Conservation (phyloP, 768 basidiomycete genomes). For the Lentinus brumalis region DNA sequence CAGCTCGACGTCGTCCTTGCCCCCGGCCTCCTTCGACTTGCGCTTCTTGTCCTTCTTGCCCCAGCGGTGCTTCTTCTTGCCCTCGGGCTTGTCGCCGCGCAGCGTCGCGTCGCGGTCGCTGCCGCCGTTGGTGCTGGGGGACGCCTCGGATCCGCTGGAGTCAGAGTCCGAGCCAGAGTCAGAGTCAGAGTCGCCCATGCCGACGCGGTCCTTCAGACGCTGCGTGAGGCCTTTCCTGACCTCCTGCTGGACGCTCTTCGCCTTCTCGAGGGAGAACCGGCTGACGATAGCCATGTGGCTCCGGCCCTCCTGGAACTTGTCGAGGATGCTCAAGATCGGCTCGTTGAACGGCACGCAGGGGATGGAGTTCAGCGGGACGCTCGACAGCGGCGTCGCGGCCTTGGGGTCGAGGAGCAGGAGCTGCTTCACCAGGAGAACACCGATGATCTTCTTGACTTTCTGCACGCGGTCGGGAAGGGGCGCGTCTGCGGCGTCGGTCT, state of each 20-base stretch:
- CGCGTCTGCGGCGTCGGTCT: not conserved
- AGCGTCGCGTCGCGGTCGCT: constrained; percentile 28
- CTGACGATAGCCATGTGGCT: constrained; percentile 89
- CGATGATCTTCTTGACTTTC: constrained; percentile 76
- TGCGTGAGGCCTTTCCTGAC: constrained; percentile 77
- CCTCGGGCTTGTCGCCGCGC: constrained; percentile 14
- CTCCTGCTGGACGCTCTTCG: constrained; percentile 72
- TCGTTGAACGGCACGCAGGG: constrained; percentile 82
- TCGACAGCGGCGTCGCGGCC: constrained; percentile 76
- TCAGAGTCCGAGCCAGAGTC: constrained; percentile 41
- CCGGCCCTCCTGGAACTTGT: constrained; percentile 83
- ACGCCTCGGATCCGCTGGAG: constrained; percentile 31
- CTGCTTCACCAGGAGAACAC: constrained; percentile 81
- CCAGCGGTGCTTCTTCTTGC: constrained; percentile 25
- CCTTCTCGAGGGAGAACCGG: constrained; percentile 72
- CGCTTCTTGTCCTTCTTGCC: constrained; percentile 14
- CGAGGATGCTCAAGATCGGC: constrained; percentile 77
- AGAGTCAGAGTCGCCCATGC: constrained; percentile 56
- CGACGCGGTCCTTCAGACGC: constrained; percentile 70
- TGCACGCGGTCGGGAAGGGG: constrained; percentile 22
- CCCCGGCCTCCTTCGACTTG: constrained; percentile 12
- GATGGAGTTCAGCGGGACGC: constrained; percentile 76
- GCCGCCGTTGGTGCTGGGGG: constrained; percentile 10
- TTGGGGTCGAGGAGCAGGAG: constrained; percentile 77
- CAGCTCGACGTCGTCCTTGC: constrained; percentile 28